These are phyloP conservation scores for Aspergillaceae sp. DNA, from an alignment of 2,329 filamentous ascomycete genomes.

Conservation along the genomic window DNA sequence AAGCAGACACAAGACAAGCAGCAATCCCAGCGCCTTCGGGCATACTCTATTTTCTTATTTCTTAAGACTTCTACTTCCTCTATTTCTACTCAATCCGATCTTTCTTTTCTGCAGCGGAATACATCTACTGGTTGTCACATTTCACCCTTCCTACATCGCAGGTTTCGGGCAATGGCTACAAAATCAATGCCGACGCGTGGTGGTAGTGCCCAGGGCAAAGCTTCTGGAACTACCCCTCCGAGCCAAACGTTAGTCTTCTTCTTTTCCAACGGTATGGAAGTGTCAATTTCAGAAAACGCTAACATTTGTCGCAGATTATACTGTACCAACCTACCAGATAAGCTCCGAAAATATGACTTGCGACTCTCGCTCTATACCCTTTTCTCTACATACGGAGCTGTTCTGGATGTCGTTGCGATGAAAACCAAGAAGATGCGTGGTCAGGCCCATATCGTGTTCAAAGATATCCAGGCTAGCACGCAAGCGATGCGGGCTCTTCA, in stretches of 20 bases:
- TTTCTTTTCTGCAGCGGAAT: not conserved
- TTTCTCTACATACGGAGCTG: constrained; percentile 86
- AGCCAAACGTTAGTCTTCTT: constrained; percentile 61
- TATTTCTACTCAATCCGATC: constrained; percentile 2
- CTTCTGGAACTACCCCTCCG: constrained; percentile 48
- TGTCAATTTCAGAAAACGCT: constrained; percentile 7
- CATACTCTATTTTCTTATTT: not conserved
- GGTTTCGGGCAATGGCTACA: constrained; percentile 24
- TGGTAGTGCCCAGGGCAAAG: constrained; percentile 30
- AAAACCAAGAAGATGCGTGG: constrained; percentile 90
- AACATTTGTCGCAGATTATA: constrained; percentile 60
- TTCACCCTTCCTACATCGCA: not conserved
- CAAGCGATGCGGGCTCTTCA: constrained; percentile 87
- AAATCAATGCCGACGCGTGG: constrained; percentile 34
- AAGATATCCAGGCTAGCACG: constrained; percentile 82
- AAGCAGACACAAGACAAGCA: not conserved
- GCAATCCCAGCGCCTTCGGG: not conserved
- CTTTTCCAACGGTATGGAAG: constrained; percentile 1
- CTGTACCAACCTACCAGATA: constrained; percentile 78
- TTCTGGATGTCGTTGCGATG: constrained; percentile 83
- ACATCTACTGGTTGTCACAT: not conserved
- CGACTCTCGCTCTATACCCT: constrained; percentile 83
- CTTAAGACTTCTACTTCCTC: not conserved
- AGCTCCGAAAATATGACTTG: constrained; percentile 81
- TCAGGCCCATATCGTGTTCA: constrained; percentile 86